These are phyloP conservation scores for Setaria viridis DNA, from an alignment of 202 grass and related monocot species.

Conservation along the genomic window DNA sequence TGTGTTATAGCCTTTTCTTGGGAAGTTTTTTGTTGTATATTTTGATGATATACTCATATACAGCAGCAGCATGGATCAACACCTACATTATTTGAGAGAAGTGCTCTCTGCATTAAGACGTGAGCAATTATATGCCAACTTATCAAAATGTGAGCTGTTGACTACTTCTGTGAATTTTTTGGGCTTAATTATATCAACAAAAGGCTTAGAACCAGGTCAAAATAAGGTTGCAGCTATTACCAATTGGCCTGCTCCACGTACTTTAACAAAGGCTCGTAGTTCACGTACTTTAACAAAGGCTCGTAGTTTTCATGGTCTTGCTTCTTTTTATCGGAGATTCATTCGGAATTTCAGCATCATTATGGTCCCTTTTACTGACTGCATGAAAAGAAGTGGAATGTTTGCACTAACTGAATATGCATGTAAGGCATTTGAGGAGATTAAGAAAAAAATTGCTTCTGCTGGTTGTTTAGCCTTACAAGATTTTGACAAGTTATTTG, in stretches of 20 bases:
- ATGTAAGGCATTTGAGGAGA: background rate
- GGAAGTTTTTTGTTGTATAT: slow-evolving; percentile 8
- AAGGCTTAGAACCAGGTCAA: background rate
- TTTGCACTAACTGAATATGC: background rate
- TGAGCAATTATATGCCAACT: slow-evolving; percentile 7
- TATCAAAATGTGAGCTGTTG: background rate
- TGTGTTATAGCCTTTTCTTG: background rate
- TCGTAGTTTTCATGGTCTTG: slow-evolving; percentile 20
- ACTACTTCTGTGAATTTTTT: background rate
- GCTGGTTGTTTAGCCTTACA: background rate
- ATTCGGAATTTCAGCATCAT: slow-evolving; percentile 9
- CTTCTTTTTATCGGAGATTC: background rate
- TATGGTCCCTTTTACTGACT: background rate
- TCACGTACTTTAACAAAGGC: background rate
- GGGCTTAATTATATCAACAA: background rate
- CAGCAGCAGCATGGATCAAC: background rate
- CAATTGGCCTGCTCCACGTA: background rate
- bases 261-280: background rate
- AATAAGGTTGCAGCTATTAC: background rate
- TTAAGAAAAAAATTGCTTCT: background rate
- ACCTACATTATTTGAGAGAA: background rate
- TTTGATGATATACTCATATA: slow-evolving; percentile 19
- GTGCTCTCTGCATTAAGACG: background rate
- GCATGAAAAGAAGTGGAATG: background rate
- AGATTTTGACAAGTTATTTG: slow-evolving; percentile 4